Percentiles rank a stretch among this genome's conserved stretches.
phyloP scores from a whole-genome alignment of 148 eudicot species.

The Diospyros lotus region DNA sequence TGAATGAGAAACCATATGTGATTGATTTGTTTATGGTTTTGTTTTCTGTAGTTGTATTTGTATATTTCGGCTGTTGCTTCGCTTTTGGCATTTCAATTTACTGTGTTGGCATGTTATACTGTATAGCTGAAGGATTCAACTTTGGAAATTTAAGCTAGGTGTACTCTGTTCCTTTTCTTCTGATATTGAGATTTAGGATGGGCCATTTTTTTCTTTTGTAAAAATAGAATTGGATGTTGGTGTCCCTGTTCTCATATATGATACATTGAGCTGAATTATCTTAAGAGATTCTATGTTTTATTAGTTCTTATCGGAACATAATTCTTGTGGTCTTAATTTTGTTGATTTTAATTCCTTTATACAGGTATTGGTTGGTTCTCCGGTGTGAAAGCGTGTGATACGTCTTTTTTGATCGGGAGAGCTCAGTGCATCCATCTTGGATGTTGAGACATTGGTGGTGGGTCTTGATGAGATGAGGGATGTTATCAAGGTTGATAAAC shows the following conservation, averaged over 20 bases:
- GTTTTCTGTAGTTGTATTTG: not conserved
- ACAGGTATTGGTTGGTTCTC: not conserved
- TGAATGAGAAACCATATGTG: not conserved
- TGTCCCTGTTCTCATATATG: not conserved
- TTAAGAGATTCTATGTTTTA: not conserved
- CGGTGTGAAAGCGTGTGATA: conserved; percentile 11
- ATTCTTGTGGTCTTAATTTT: conserved; percentile 4
- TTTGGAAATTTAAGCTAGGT: conserved; percentile 4
- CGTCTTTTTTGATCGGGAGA: not conserved
- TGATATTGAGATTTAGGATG: not conserved
- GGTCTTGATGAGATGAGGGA: conserved; percentile 62
- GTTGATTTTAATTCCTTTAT: not conserved
- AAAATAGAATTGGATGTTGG: not conserved
- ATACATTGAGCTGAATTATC: not conserved
- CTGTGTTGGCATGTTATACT: no score
- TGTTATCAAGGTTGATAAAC: conserved; percentile 58
- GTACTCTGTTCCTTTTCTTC: not conserved
- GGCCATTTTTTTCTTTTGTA: not conserved
- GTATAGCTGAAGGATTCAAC: not conserved
- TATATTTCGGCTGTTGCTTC: not conserved
- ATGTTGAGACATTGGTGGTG: conserved; percentile 48
- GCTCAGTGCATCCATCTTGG: conserved; percentile 35
- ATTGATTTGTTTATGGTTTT: not conserved
- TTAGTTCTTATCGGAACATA: not conserved
- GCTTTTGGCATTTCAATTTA: conserved; percentile 6